phyloP scores from a whole-genome alignment of 371 early-diverging fungal species.

The Mucor indicus region DNA sequence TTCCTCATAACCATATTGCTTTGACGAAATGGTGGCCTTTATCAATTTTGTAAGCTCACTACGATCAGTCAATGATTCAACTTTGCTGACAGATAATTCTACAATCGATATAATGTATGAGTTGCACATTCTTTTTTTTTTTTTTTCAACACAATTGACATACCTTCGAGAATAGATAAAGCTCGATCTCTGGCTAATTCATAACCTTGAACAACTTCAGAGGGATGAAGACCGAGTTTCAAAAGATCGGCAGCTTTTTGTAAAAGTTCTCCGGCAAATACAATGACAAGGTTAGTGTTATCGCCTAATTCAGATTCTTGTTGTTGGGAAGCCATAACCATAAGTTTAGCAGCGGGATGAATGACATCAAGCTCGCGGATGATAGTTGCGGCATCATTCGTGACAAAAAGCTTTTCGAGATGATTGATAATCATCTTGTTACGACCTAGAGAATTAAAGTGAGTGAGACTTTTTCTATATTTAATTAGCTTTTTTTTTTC shows the following conservation, averaged over 20 bases:
- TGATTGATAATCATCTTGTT: constrained; percentile 99
- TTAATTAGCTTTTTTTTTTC: neutral
- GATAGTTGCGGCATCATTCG: constrained; percentile 99
- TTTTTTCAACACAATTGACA: neutral
- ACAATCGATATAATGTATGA: constrained; percentile 2
- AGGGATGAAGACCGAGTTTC: constrained; percentile 92
- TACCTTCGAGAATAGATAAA: constrained; percentile 79
- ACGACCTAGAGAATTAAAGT: constrained; percentile 63
- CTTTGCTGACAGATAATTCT: constrained; percentile 69
- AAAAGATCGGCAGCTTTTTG: constrained; percentile 91
- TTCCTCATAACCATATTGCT: constrained; percentile 95
- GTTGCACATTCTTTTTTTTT: neutral
- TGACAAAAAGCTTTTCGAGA: constrained; percentile 96
- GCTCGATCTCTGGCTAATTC: constrained; percentile 87
- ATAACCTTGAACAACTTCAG: constrained; percentile 93
- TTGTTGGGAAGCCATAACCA: constrained; percentile 97
- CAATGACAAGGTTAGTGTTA: constrained; percentile 92
- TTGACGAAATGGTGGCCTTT: constrained; percentile 78
- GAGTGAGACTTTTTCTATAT: neutral
- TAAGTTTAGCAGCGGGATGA: constrained; percentile 97
- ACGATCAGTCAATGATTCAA: constrained; percentile 52
- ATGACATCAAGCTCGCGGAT: constrained; percentile 96
- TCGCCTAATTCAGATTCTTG: constrained; percentile 98
- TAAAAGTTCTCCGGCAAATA: constrained; percentile 93
- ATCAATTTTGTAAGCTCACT: constrained; percentile 73